These are phyloP conservation scores for Debaryomyces tyrocola DNA, from an alignment of 805 yeast species.

Conservation along the genomic window DNA sequence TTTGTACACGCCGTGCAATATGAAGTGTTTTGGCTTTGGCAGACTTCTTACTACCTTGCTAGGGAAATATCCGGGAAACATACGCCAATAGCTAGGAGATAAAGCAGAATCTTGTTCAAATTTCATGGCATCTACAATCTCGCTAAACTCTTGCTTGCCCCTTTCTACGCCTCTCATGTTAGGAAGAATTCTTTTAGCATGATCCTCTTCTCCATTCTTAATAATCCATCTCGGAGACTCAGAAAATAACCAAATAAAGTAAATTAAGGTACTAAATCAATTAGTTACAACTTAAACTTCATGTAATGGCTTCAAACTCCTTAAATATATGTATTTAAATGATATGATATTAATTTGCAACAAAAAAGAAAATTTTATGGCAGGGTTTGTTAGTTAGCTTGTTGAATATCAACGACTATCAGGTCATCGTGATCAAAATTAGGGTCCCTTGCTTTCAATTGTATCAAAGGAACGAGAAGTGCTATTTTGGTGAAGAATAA, in stretches of 20 bases:
- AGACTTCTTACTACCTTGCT: constrained; percentile 47
- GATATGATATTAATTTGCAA: too few species aligned
- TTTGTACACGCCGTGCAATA: constrained; percentile 23
- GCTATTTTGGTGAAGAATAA: too few species aligned
- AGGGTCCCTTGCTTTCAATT: too few species aligned
- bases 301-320: too few species aligned
- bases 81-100: constrained; percentile 22
- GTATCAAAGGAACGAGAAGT: too few species aligned
- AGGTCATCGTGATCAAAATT: too few species aligned
- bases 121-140: constrained; percentile 18
- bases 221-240: constrained; percentile 51
- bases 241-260: constrained; percentile 43
- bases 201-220: constrained; percentile 32
- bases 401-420: too few species aligned
- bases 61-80: constrained; percentile 40
- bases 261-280: too few species aligned
- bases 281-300: too few species aligned
- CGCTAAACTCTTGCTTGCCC: constrained; percentile 13
- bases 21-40: constrained; percentile 6
- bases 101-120: constrained; percentile 21
- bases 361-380: too few species aligned
- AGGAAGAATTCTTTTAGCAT: constrained; percentile 28
- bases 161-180: constrained; percentile 7
- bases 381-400: too few species aligned
- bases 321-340: too few species aligned